Evolutionary conservation across 768 basidiomycete species (phyloP).

Genomic region (Termitomyces sp.): DNA sequence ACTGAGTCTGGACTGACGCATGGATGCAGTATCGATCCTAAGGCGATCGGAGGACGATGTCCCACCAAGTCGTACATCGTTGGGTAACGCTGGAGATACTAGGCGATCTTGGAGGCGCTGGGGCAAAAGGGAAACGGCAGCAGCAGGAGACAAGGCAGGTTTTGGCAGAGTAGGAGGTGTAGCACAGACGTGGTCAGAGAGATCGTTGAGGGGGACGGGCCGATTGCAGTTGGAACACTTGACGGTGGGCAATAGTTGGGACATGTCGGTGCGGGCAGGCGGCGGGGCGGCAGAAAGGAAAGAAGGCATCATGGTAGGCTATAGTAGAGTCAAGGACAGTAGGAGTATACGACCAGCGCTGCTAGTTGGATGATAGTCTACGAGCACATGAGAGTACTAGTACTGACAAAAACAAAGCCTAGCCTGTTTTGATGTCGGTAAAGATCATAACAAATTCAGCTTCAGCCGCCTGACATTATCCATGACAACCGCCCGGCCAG

Average conservation of each 20-base stretch:
- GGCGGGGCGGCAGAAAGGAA: slow-evolving; percentile 24
- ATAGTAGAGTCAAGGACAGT: slow-evolving; percentile 8
- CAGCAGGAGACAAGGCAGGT: slow-evolving; percentile 33
- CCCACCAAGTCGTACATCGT: slow-evolving; percentile 14
- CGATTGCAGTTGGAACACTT: slow-evolving; percentile 78
- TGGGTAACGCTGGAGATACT: slow-evolving; percentile 20
- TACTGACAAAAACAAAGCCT: neutral
- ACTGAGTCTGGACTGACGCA: slow-evolving; percentile 29
- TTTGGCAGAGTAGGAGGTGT: slow-evolving; percentile 38
- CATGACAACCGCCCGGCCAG: neutral
- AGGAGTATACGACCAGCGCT: slow-evolving; percentile 27
- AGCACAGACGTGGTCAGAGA: slow-evolving; percentile 78
- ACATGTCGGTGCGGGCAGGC: slow-evolving; percentile 36
- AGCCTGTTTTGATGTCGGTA: neutral
- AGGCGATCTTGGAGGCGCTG: slow-evolving; percentile 45
- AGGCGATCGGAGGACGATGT: slow-evolving; percentile 20
- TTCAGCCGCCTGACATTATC: neutral
- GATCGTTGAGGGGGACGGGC: slow-evolving; percentile 64
- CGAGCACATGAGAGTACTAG: neutral
- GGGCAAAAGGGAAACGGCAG: slow-evolving; percentile 43
- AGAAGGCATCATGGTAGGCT: slow-evolving; percentile 21
- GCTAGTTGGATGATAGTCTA: slow-evolving; percentile 1
- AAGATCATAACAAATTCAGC: neutral
- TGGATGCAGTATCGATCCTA: slow-evolving; percentile 25
- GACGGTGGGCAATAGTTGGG: slow-evolving; percentile 74